These are phyloP conservation scores for Macrocybe gigantea DNA, from an alignment of 768 basidiomycete species.

Conservation along the genomic window DNA sequence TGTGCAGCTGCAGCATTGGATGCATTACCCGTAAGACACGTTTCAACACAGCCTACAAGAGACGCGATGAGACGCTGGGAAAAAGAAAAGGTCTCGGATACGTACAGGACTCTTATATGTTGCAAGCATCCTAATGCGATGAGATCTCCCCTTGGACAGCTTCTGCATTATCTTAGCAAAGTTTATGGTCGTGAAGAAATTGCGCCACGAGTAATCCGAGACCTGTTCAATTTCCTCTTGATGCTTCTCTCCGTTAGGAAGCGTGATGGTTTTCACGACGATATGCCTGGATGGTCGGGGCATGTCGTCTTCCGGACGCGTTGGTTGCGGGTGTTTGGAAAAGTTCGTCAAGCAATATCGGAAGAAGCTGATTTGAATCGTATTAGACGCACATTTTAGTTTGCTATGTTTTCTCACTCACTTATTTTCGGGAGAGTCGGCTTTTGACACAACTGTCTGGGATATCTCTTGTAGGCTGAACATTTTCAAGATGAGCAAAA, in stretches of 20 bases:
- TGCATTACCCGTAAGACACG: conserved; percentile 92
- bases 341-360: conserved; percentile 83
- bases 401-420: conserved; percentile 18
- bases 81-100: not conserved
- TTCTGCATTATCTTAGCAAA: conserved; percentile 99
- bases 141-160: conserved; percentile 88
- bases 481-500: conserved; percentile 93
- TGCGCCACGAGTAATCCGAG: conserved; percentile 94
- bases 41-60: conserved; percentile 84
- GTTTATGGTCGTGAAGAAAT: conserved; percentile 96
- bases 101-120: conserved; percentile 97
- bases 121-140: conserved; percentile 92
- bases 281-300: conserved; percentile 55
- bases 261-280: conserved; percentile 44
- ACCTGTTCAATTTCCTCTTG: conserved; percentile 91
- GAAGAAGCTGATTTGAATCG: conserved; percentile 70
- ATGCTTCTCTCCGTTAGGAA: conserved; percentile 69
- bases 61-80: not conserved
- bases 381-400: conserved; percentile 2
- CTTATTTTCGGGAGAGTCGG: conserved; percentile 86
- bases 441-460: conserved; percentile 76
- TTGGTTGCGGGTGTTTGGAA: conserved; percentile 55
- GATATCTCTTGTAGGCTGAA: conserved; percentile 95
- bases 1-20: conserved; percentile 88
- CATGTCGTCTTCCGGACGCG: conserved; percentile 61